Evolutionary conservation across 441 rosid genomes (phyloP), one percentile per base, ranked within the genome.

Genomic region (Croton setiger): DNA sequence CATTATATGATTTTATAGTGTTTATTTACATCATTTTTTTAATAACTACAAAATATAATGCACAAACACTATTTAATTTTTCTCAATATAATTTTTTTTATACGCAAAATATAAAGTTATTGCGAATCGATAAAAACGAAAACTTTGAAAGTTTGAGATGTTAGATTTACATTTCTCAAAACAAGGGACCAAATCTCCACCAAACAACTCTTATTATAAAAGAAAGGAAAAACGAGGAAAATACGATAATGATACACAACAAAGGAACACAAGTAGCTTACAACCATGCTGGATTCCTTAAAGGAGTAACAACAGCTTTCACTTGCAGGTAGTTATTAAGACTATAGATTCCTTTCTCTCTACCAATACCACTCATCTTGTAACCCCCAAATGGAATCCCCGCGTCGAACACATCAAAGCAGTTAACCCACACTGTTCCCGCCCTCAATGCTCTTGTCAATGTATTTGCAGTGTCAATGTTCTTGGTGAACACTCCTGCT

Each of bases 381-480:
- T 83, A 93, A 52, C 98, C 98, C 17, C 98, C 96, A 10, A 89
- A 93, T 0, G 98, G 97, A 43, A 93, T 88, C 7, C 88, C 94
- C 8, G 94, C 97, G 15, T 93, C 97, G 36, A 91, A 91, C 23
- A 89, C 96, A 71, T 89, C 89, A 23, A 81, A 93, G 79, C 98
- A 93, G 69, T 93, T 91, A 11, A 93, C 68, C 97, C 97, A 91
- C 63, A 93, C 88, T 0, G 93, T 89, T 12, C 98, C 98, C 12
- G 77, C 91, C 71, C 74, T 83, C 80, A 93, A 72, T 1, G 88
- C 97, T 54, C 96, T 75, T 21, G 86, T 68, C 67, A 87, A 60
- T 10, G 86, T 81, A 77, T 89, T 91, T 1, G 94, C 97, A 0
- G 85, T 86, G 55, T 89, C 90, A 0, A 88, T 33, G 45, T 52